These are phyloP conservation scores for Fusarium abutilonis DNA, from an alignment of 2,329 filamentous ascomycete genomes.

Conservation along the genomic window DNA sequence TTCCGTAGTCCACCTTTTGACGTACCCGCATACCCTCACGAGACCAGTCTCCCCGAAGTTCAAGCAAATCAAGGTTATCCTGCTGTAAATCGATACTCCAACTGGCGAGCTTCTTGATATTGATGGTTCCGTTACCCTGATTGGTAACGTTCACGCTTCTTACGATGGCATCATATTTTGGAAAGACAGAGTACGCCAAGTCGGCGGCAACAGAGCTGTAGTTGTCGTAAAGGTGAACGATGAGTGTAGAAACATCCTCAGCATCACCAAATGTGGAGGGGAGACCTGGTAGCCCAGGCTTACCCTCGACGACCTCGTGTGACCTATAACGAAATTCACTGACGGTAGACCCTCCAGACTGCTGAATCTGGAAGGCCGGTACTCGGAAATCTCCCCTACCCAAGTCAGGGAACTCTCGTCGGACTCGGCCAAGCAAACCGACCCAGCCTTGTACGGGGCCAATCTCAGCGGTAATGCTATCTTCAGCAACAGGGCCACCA, in stretches of 20 bases:
- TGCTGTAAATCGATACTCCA: constrained; percentile 70
- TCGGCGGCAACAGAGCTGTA: constrained; percentile 67
- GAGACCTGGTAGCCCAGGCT: constrained; percentile 64
- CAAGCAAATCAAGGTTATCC: constrained; percentile 70
- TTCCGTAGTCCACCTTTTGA: constrained; percentile 65
- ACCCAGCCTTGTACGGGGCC: constrained; percentile 50
- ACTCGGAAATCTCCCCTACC: constrained; percentile 72
- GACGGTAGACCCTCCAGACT: constrained; percentile 67
- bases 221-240: constrained; percentile 68
- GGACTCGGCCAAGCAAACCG: constrained; percentile 65
- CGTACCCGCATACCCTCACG: constrained; percentile 65
- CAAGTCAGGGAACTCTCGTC: constrained; percentile 72
- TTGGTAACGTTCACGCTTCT: constrained; percentile 71
- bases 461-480: constrained; percentile 51
- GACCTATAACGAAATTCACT: constrained; percentile 68
- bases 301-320: constrained; percentile 63
- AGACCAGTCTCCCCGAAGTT: constrained; percentile 70
- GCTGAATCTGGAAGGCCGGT: constrained; percentile 69
- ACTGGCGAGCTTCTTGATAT: constrained; percentile 66
- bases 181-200: constrained; percentile 71
- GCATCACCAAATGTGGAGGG: constrained; percentile 68
- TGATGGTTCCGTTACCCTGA: constrained; percentile 61
- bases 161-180: constrained; percentile 68
- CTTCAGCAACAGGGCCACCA: constrained; percentile 64
- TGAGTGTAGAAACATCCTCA: constrained; percentile 66